phyloP scores from a whole-genome alignment of 2,329 filamentous ascomycete species.

The Aspergillus alliaceus region DNA sequence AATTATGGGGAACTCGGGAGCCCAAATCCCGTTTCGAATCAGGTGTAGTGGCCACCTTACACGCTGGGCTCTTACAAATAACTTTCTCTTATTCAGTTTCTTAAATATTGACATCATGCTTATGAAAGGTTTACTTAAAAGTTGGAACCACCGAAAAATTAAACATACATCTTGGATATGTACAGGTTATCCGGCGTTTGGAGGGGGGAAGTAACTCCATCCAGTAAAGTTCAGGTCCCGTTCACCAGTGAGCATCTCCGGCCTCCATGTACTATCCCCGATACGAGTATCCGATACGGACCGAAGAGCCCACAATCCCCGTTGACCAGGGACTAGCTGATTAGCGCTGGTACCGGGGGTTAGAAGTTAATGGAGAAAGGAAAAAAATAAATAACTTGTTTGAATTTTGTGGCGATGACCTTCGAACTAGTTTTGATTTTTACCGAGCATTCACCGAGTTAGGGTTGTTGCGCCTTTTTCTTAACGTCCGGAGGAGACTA shows the following conservation, averaged over 20 bases:
- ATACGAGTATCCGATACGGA: neutral
- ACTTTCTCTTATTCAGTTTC: neutral
- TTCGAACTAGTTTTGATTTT: neutral
- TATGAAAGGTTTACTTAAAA: neutral
- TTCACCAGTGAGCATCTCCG: neutral
- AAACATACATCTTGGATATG: no score
- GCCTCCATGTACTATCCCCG: neutral
- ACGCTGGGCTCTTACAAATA: neutral
- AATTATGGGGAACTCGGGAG: neutral
- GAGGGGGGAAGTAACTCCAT: no score
- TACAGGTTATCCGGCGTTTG: no score
- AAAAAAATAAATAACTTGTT: neutral
- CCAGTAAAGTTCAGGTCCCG: neutral
- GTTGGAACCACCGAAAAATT: neutral
- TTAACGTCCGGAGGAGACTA: no score
- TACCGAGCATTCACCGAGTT: neutral
- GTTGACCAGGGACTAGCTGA: neutral
- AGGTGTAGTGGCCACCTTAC: neutral
- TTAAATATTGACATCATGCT: no score
- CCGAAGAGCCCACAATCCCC: neutral
- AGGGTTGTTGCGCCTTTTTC: neutral
- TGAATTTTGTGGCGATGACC: neutral
- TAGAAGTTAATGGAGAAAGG: slow-evolving; percentile 5
- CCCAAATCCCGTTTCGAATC: neutral
- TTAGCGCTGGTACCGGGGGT: slow-evolving; percentile 1